Conservation (phyloP, 495 filamentous ascomycete species). For the Penicillium cosmopolitanum region DNA sequence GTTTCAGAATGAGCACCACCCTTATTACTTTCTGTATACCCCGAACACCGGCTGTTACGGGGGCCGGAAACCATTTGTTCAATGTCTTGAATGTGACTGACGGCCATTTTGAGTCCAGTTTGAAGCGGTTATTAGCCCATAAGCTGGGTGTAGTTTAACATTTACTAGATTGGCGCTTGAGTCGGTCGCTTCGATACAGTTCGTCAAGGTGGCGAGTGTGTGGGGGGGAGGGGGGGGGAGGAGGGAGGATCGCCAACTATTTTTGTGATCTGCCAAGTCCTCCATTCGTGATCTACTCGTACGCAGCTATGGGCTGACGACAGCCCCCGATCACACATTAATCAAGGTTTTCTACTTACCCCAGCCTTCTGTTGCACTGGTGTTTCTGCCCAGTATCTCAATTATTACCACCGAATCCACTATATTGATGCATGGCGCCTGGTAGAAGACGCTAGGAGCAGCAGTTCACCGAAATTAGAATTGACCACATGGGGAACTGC, state of each 20-base stretch:
- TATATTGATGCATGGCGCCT: background rate
- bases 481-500: no score
- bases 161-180: background rate
- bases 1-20: conserved; percentile 6
- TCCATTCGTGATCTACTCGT: background rate
- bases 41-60: background rate
- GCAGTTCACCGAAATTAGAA: no score
- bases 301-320: conserved; percentile 1
- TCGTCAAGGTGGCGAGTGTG: background rate
- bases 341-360: background rate
- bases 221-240: background rate
- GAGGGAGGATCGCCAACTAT: background rate
- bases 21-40: background rate
- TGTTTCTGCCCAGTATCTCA: background rate
- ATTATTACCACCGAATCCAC: background rate
- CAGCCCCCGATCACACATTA: background rate
- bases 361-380: background rate
- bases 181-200: background rate
- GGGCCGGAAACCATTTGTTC: background rate
- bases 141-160: background rate
- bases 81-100: background rate
- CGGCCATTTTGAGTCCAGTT: no score
- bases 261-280: conserved; percentile 1
- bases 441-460: background rate
- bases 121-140: background rate